Evolutionary conservation across 352 stramenopile genomes (phyloP).

Genomic region (Thraustochytrium sp.): DNA sequence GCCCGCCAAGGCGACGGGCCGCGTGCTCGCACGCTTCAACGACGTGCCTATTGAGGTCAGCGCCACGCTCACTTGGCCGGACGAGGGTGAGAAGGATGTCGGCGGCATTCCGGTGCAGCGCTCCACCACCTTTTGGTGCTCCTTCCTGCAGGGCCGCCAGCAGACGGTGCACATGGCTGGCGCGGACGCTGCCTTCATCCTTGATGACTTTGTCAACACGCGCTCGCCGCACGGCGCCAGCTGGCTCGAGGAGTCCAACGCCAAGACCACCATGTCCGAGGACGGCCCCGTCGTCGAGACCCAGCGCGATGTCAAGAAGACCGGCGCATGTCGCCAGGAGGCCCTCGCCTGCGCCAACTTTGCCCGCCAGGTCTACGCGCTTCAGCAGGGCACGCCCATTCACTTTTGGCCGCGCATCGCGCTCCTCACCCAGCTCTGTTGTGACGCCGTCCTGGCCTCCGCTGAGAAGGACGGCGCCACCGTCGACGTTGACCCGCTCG

Average conservation of each 20-base stretch:
- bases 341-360: neutral
- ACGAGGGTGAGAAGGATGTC: neutral
- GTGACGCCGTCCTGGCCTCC: neutral
- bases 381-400: neutral
- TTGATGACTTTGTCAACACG: slow-evolving; percentile 49
- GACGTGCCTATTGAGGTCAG: slow-evolving; percentile 55
- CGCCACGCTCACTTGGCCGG: slow-evolving; percentile 49
- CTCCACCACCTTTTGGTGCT: slow-evolving; percentile 54
- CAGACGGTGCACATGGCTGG: slow-evolving; percentile 48
- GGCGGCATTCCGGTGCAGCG: neutral
- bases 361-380: neutral
- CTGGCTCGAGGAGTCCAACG: neutral
- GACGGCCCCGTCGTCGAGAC: neutral
- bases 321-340: slow-evolving; percentile 2
- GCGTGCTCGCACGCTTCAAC: slow-evolving; percentile 45
- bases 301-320: neutral
- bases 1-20: slow-evolving; percentile 46
- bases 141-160: slow-evolving; percentile 51
- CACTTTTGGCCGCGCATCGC: slow-evolving; percentile 20
- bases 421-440: slow-evolving; percentile 24
- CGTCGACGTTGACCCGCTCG: neutral
- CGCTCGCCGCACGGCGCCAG: neutral
- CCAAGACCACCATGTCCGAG: neutral
- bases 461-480: neutral
- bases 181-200: neutral